A percentile compares a stretch with the other conserved stretches of the same genome.
Evolutionary conservation across 2,329 filamentous ascomycete genomes (phyloP).

Genomic region (Penicillium sumatraense): DNA sequence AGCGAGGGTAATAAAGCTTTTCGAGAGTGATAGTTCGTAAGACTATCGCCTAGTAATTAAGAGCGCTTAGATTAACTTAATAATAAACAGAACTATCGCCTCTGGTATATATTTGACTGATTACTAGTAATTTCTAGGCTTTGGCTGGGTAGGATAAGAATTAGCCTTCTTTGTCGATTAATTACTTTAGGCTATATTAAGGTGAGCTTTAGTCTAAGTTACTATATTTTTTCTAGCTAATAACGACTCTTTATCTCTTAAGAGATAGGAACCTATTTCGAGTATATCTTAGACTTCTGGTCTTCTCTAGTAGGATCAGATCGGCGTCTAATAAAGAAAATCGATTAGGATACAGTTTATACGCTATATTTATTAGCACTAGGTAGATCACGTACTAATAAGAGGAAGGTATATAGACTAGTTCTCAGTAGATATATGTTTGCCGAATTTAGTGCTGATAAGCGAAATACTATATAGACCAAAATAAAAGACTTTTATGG

Average conservation of each 20-base stretch:
- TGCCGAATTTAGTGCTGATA: constrained; percentile 9
- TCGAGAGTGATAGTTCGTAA: constrained; percentile 18
- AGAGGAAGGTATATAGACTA: constrained; percentile 5
- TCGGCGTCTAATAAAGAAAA: constrained; percentile 4
- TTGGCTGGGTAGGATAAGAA: background rate
- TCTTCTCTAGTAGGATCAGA: constrained; percentile 8
- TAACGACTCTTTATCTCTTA: background rate
- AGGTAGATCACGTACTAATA: constrained; percentile 9
- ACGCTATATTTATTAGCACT: constrained; percentile 9
- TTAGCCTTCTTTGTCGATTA: background rate
- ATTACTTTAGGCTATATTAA: background rate
- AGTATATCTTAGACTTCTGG: constrained; percentile 2
- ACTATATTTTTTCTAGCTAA: background rate
- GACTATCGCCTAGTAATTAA: constrained; percentile 20
- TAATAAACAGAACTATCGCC: background rate
- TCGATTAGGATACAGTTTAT: constrained; percentile 10
- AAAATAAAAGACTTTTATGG: constrained; percentile 7
- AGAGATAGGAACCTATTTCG: constrained; percentile 10
- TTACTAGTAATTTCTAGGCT: background rate
- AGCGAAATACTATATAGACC: constrained; percentile 12
- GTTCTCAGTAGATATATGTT: constrained; percentile 12
- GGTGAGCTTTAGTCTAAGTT: background rate
- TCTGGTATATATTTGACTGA: background rate
- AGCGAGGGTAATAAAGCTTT: constrained; percentile 23
- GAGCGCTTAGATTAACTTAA: background rate